Evolutionary conservation across 1,284 basidiomycete species (phyloP), one percentile per base, ranked within the genome.

Genomic region (Moniliophthora roreri): DNA sequence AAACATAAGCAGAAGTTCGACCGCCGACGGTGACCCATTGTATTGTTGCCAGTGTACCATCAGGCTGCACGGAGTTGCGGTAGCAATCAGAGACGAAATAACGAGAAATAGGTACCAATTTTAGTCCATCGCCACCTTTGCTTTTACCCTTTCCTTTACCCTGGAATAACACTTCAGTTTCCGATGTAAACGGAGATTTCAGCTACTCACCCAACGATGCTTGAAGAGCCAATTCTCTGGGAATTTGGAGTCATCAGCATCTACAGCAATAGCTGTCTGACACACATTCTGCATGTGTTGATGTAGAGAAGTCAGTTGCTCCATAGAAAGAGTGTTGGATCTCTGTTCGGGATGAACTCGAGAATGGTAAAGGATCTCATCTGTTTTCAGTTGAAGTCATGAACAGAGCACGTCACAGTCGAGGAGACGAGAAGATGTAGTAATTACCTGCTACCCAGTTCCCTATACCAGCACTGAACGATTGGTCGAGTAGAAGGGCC

Each of bases 391-490:
- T 32, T 41, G 23, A 36, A 9, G 8, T 35, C 34, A n/a, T 50
- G 32, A 40, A 13, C 21, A 41, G 52, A 60, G 47, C 46, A 23
- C 23, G 35, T 38, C 32, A 32, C 23, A 41, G 24, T n/a, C n/a
- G n/a, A n/a, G n/a, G n/a, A n/a, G n/a, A n/a, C n/a, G 40, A 47
- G 46, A 51, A n/a, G n/a, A n/a, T n/a, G n/a, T n/a, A n/a, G n/a
- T n/a, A n/a, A n/a, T 56, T 60, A 82, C 89, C 89, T 59, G 89
- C 89, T 1, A 92, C 82, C 88, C 89, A 93, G 66, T 93, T 94
- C 1, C 91, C 91, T 3, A 94, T 81, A 0, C 91, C 91, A 2
- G 88, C 88, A 57, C 81, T 87, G 71, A 91, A 91, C 0, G 84
- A 81, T 66, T 93, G 91, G 67, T 94, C 87, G 44, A 94, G 79